Percentiles rank a stretch among this genome's conserved stretches.
phyloP scores from a whole-genome alignment of 2,329 filamentous ascomycete genomes.

The Beauveria pseudobassiana region DNA sequence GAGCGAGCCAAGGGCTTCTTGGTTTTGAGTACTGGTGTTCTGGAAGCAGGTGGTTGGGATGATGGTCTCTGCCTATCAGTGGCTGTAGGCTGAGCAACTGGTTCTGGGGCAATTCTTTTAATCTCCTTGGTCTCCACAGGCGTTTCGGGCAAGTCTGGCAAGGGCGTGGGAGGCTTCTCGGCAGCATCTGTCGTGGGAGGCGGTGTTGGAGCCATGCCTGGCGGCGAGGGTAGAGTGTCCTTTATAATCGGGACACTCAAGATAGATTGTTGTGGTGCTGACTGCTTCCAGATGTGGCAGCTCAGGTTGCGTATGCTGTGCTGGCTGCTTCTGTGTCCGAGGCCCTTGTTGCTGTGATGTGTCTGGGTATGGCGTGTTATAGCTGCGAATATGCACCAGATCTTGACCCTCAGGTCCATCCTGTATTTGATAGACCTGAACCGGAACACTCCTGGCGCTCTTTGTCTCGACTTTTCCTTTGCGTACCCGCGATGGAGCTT shows the following conservation, averaged over 20 bases:
- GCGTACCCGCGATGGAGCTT: neutral
- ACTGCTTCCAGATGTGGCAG: conserved; percentile 20
- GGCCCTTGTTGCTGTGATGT: conserved; percentile 12
- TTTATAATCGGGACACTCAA: conserved; percentile 17
- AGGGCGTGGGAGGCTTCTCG: conserved; percentile 26
- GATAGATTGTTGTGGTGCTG: conserved; percentile 12
- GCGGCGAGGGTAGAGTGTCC: conserved; percentile 17
- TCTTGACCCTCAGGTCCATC: conserved; percentile 28
- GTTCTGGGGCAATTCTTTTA: neutral
- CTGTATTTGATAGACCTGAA: conserved; percentile 37
- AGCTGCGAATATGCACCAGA: conserved; percentile 28
- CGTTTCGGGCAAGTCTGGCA: neutral
- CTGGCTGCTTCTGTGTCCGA: neutral
- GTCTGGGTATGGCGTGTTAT: conserved; percentile 23
- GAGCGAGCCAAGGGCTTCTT: conserved; percentile 23
- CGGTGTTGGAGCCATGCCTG: conserved; percentile 27
- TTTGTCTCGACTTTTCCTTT: conserved; percentile 20
- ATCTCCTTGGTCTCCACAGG: neutral
- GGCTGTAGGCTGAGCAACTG: neutral
- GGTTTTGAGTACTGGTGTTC: conserved; percentile 14
- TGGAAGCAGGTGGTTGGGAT: conserved; percentile 2
- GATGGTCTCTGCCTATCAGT: conserved; percentile 2
- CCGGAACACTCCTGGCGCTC: conserved; percentile 28
- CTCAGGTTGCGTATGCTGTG: conserved; percentile 16
- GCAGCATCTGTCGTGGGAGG: conserved; percentile 31